phyloP scores from a whole-genome alignment of 768 basidiomycete species.

The Naganishia vishniacii region DNA sequence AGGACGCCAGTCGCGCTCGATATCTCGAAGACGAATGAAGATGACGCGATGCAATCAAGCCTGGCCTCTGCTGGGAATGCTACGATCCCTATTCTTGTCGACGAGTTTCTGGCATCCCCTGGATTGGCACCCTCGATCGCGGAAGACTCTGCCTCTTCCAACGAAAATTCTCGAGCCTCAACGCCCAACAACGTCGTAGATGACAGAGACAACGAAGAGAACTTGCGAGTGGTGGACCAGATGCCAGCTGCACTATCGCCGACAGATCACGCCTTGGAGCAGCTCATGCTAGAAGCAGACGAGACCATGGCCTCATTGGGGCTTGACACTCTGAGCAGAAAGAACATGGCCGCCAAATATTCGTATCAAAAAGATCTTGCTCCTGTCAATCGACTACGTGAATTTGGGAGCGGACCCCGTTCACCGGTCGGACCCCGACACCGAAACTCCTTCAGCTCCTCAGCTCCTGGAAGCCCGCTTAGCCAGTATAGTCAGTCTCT shows the following conservation, averaged over 20 bases:
- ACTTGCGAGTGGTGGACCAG: neutral
- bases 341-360: constrained; percentile 4
- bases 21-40: too few relatives aligned
- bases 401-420: neutral
- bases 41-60: too few relatives aligned
- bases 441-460: neutral
- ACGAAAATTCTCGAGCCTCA: constrained; percentile 13
- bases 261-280: constrained; percentile 17
- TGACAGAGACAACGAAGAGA: neutral
- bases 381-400: neutral
- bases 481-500: constrained; percentile 17
- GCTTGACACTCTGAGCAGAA: constrained; percentile 11
- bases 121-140: constrained; percentile 21
- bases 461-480: constrained; percentile 8
- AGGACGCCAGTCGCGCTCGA: too few relatives aligned
- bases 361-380: neutral
- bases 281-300: constrained; percentile 13
- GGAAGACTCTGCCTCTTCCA: constrained; percentile 23
- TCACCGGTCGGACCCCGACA: constrained; percentile 6
- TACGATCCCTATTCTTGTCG: neutral
- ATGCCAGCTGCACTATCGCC: neutral
- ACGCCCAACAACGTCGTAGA: neutral
- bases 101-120: constrained; percentile 5
- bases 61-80: too few relatives aligned
- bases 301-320: constrained; percentile 16